These are phyloP conservation scores for Pseudofabraea citricarpa DNA, from an alignment of 2,329 filamentous ascomycete genomes.

Conservation along the genomic window DNA sequence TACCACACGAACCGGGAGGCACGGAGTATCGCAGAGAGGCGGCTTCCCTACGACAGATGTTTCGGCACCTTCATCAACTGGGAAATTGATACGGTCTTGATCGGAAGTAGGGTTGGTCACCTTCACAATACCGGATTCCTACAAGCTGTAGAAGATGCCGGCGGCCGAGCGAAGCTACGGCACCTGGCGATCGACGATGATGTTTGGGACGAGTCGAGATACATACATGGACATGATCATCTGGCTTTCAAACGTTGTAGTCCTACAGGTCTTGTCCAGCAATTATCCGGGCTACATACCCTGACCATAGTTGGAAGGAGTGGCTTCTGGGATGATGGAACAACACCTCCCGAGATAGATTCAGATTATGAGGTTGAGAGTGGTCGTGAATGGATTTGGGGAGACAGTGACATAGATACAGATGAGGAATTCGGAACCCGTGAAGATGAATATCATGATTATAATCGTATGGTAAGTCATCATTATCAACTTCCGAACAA, in stretches of 20 bases:
- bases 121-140: neutral
- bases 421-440: no score
- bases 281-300: neutral
- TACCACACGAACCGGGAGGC: neutral
- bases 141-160: neutral
- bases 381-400: conserved; percentile 1
- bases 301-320: neutral
- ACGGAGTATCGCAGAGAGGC: neutral
- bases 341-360: neutral
- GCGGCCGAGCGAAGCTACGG: neutral
- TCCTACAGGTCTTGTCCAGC: neutral
- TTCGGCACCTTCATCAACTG: neutral
- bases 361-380: no score
- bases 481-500: no score
- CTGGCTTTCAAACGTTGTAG: neutral
- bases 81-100: neutral
- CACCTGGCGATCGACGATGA: neutral
- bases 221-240: neutral
- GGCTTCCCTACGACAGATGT: neutral
- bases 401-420: no score
- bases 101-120: neutral
- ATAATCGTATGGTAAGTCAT: no score
- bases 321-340: neutral
- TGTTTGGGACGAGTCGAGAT: neutral
- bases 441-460: no score